Evolutionary conservation across 1,139 yeast genomes (phyloP), one percentile per base, ranked within the genome.

Genomic region (Saccharomyces hybrid): DNA sequence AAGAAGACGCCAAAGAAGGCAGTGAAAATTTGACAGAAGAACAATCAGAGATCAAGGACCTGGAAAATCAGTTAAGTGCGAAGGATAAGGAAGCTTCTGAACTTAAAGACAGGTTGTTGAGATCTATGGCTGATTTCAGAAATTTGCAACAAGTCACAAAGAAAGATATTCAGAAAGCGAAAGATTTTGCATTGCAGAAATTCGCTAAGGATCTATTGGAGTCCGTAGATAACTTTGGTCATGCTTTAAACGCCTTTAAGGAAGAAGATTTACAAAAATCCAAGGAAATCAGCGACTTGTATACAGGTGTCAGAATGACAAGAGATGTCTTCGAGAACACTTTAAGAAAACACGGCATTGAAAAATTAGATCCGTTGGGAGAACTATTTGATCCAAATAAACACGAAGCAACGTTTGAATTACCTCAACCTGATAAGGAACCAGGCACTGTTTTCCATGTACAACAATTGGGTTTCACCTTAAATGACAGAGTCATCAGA

Each of bases 361-460:
- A 76, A 61, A 88, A 88, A 74, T 78, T 89, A 58, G 84, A 88
- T 67, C 97, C 98, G 47, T 61, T 88, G 52, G 96, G 93, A 59
- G 88, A 90, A 72, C 78, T 75, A 61, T 91, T 91, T 66, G 96
- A 91, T 70, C 97, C 98, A 58, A 89, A 91, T 72, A 78, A 78
- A 65, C 98, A 91, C 71, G 98, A 91, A 73, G 97, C 97, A 54
- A 83, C 95, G 48, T 91, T 89, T 71, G 95, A 90, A 75, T 76
- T 88, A 53, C 88, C 93, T 47, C 89, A 87, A 68, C 89, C 95
- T 50, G 95, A 83, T 66, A 88, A 89, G 72, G 93, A 87, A 72
- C 88, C 97, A 42, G 97, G 97, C 57, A 86, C 97, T 41, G 88
- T 91, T 55, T 88, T 90, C 83, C 90, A 83, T 66, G 97, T 90